Evolutionary conservation across 306 rosid genomes (phyloP).

Genomic region (Citrullus mucosospermus): DNA sequence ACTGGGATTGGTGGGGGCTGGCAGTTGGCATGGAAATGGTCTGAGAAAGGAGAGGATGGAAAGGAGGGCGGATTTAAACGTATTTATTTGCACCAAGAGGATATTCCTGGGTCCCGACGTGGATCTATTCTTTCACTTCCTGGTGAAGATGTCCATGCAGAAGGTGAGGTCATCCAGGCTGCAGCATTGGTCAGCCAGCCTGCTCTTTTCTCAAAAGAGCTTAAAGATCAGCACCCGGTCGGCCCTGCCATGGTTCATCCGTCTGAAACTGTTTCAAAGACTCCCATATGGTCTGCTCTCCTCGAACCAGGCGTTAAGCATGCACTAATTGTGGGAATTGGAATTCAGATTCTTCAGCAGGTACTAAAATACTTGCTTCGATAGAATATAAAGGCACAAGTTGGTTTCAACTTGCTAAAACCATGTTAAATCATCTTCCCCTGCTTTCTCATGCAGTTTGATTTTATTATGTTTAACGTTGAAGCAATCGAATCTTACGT

Average conservation of each 20-base stretch:
- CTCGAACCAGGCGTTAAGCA: slow-evolving; percentile 72
- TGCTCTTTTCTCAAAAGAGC: slow-evolving; percentile 64
- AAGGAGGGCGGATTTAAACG: slow-evolving; percentile 66
- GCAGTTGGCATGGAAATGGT: slow-evolving; percentile 97
- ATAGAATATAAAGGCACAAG: neutral
- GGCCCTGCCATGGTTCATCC: slow-evolving; percentile 92
- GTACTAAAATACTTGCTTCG: slow-evolving; percentile 19
- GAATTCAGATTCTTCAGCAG: slow-evolving; percentile 85
- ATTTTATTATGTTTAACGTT: neutral
- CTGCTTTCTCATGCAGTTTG: neutral
- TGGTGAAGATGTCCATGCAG: slow-evolving; percentile 40
- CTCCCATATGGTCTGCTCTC: slow-evolving; percentile 58
- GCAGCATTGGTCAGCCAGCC: slow-evolving; percentile 90
- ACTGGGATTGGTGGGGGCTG: slow-evolving; percentile 94
- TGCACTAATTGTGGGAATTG: slow-evolving; percentile 61
- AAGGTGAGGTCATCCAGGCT: slow-evolving; percentile 71
- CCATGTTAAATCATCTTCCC: neutral
- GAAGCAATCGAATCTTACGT: neutral
- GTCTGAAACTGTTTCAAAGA: slow-evolving; percentile 46
- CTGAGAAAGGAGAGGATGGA: slow-evolving; percentile 60
- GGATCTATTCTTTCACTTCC: slow-evolving; percentile 71
- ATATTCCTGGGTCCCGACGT: slow-evolving; percentile 47
- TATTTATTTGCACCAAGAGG: slow-evolving; percentile 76
- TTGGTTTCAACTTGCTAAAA: neutral
- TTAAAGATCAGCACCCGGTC: slow-evolving; percentile 39